Evolutionary conservation across 129 eudicot species (phyloP), one percentile per base, ranked within the genome.

Genomic region (Kitagawia praeruptora): DNA sequence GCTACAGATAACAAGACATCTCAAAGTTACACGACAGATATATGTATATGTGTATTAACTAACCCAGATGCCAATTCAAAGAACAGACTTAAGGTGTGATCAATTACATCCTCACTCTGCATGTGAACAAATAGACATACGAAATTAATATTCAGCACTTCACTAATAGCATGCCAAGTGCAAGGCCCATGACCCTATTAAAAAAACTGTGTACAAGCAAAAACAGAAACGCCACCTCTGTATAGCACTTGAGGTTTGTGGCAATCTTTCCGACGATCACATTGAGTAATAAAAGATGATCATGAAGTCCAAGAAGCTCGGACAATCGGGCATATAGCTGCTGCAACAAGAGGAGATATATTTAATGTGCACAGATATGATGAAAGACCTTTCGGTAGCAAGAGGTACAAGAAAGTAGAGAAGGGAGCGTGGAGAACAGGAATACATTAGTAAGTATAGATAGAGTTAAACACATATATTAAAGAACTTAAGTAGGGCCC

Each of bases 21-120:
- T 53, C 38, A 78, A 67, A 67, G 21, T 63, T 42, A 23, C 58
- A 78, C 18, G 0, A 31, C 44, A 53, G 39, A 78, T n/a, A 58
- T 67, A 74, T 56, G 47, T 46, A 14, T 46, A 12, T 12, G 15
- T 12, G 15, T 78, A 51, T 40, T n/a, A 80, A 86, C 98, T 79
- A 77, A 94, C 98, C 98, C 98, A 67, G 98, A 90, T 82, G 98
- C 98, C 87, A 95, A 84, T 86, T 95, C 98, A 83, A 88, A 81
- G 84, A 95, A 95, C 83, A 95, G 87, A 85, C 92, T 95, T 78
- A 95, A 86, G 39, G 97, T 95, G 85, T 92, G 98, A 75, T 85
- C 97, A 80, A 95, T 92, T 74, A 95, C 98, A 80, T 90, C 98
- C 84, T 90, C 97, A 80, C 96, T 86, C 98, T 95, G 91, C 81